phyloP scores from a whole-genome alignment of 2,329 filamentous ascomycete species.

The Onygenales sp. region DNA sequence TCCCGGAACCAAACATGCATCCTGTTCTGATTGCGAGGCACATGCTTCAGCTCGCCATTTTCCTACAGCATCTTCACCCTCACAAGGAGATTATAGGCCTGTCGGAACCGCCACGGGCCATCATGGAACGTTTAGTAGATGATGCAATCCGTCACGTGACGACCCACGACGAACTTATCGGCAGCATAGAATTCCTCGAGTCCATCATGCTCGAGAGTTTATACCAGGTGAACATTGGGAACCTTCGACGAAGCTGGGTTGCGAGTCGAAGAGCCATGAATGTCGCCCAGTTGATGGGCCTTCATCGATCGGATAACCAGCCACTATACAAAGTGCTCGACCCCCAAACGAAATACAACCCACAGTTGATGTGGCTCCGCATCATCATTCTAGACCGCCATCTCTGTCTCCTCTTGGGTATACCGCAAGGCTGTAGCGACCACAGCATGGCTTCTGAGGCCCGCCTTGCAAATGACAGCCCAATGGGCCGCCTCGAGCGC shows the following conservation, averaged over 20 bases:
- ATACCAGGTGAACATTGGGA: slow-evolving; percentile 31
- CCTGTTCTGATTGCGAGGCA: slow-evolving; percentile 41
- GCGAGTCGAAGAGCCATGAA: slow-evolving; percentile 28
- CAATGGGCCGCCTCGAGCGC: slow-evolving; percentile 37
- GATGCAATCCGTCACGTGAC: slow-evolving; percentile 24
- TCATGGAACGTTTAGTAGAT: slow-evolving; percentile 22
- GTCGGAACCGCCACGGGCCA: background rate
- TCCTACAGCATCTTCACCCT: slow-evolving; percentile 38
- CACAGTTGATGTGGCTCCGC: slow-evolving; percentile 27
- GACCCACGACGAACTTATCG: slow-evolving; percentile 29
- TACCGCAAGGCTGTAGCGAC: slow-evolving; percentile 22
- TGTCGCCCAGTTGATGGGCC: slow-evolving; percentile 33
- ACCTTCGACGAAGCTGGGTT: slow-evolving; percentile 33
- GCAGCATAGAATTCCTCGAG: slow-evolving; percentile 31
- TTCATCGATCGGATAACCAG: slow-evolving; percentile 24
- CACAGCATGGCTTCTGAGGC: slow-evolving; percentile 7
- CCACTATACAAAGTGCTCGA: slow-evolving; percentile 5
- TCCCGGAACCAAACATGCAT: slow-evolving; percentile 22
- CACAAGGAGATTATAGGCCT: background rate
- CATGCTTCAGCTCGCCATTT: slow-evolving; percentile 38
- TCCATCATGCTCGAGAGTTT: slow-evolving; percentile 34
- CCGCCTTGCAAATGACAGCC: slow-evolving; percentile 25
- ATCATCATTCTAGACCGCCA: slow-evolving; percentile 29
- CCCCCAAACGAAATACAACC: slow-evolving; percentile 8
- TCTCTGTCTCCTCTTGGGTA: slow-evolving; percentile 32